A percentile compares a stretch with the other conserved stretches of the same genome.
Evolutionary conservation across 2,329 filamentous ascomycete genomes (phyloP).

Genomic region (Penicillium sp.): DNA sequence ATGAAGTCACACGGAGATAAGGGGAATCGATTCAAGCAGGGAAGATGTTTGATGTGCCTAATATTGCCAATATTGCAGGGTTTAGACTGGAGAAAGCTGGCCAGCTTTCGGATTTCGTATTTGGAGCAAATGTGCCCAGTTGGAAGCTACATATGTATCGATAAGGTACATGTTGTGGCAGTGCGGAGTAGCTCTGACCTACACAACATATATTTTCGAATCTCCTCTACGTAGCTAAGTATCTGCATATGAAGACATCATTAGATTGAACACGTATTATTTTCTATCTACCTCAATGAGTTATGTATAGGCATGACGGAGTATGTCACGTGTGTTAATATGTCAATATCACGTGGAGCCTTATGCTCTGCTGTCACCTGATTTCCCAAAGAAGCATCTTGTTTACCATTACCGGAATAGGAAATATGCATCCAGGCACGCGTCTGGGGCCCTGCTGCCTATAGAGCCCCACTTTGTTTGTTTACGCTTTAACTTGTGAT

Average conservation of each 20-base stretch:
- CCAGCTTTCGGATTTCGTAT: not conserved
- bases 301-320: not conserved
- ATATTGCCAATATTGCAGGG: not conserved
- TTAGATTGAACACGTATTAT: not conserved
- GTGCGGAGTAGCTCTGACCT: not conserved
- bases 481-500: slow-evolving; percentile 23
- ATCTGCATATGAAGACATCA: not conserved
- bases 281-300: not conserved
- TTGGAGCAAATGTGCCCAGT: not conserved
- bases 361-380: slow-evolving; percentile 9
- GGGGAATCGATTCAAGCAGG: not conserved
- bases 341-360: not conserved
- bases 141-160: not conserved
- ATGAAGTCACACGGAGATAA: not conserved
- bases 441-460: slow-evolving; percentile 20
- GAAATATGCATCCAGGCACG: slow-evolving; percentile 12
- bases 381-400: slow-evolving; percentile 19
- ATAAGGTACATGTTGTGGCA: not conserved
- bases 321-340: not conserved
- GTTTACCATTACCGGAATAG: slow-evolving; percentile 23
- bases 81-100: not conserved
- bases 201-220: not conserved
- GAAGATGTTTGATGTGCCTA: not conserved
- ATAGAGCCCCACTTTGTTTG: slow-evolving; percentile 23
- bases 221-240: not conserved